phyloP scores from a whole-genome alignment of 192 early-diverging fungal species.

The Linnemannia zychae region DNA sequence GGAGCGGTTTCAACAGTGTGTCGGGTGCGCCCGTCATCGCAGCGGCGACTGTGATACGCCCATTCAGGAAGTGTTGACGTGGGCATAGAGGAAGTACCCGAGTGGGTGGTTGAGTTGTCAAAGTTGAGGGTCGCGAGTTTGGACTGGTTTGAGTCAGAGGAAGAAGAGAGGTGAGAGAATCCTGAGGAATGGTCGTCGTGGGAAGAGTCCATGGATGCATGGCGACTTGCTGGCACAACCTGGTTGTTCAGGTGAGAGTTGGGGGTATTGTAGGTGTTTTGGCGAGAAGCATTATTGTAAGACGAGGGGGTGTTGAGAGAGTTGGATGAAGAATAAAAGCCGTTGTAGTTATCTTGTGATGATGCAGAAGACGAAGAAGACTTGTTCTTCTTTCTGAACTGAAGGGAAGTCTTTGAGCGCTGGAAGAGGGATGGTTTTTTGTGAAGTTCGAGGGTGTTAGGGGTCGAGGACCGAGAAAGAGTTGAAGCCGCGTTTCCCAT shows the following conservation, averaged over 20 bases:
- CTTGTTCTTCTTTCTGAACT: constrained; percentile 38
- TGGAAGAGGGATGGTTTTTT: constrained; percentile 52
- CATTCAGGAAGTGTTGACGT: constrained; percentile 33
- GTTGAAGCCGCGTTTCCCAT: constrained; percentile 42
- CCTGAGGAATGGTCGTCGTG: constrained; percentile 22
- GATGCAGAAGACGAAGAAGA: constrained; percentile 14
- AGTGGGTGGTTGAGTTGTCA: constrained; percentile 25
- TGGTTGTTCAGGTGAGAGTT: constrained; percentile 13
- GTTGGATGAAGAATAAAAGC: background rate
- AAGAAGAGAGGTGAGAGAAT: constrained; percentile 3
- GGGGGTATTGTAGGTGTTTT: background rate
- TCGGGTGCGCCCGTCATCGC: constrained; percentile 51
- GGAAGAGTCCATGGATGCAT: constrained; percentile 26
- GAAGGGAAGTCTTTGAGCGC: constrained; percentile 40
- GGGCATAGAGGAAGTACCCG: background rate
- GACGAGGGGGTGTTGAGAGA: background rate
- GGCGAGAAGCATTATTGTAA: background rate
- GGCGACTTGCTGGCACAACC: constrained; percentile 16
- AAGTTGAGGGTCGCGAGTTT: background rate
- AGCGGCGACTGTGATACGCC: constrained; percentile 43
- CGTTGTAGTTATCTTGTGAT: background rate
- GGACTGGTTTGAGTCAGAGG: constrained; percentile 5
- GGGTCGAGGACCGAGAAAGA: constrained; percentile 14
- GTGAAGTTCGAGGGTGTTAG: constrained; percentile 2
- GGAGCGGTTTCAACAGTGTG: constrained; percentile 55